Conservation (phyloP, 352 stramenopile genomes). For the Phytopythium mirpurense region DNA sequence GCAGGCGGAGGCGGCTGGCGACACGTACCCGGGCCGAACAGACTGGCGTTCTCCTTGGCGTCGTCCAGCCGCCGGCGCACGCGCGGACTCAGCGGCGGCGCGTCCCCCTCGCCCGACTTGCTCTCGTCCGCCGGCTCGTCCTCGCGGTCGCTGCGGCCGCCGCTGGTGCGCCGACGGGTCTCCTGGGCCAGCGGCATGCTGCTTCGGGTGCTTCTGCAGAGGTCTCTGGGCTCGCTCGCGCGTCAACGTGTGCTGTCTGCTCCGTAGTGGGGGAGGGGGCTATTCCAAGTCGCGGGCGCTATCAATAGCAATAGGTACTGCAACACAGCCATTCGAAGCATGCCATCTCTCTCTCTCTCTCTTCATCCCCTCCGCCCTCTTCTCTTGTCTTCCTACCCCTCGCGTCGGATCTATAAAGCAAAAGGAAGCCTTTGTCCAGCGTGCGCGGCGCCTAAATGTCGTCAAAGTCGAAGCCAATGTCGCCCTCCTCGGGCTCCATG, state of each 20-base stretch:
- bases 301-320: background rate
- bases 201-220: background rate
- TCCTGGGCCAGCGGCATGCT: background rate
- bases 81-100: slow-evolving; percentile 36
- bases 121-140: slow-evolving; percentile 11
- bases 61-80: slow-evolving; percentile 68
- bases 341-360: slow-evolving; percentile 2
- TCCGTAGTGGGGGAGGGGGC: background rate
- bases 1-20: no score
- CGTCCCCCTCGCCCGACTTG: slow-evolving; percentile 15
- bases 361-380: slow-evolving; percentile 13
- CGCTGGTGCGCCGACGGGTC: slow-evolving; percentile 3
- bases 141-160: slow-evolving; percentile 8
- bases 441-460: slow-evolving; percentile 74
- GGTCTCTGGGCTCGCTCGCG: no score
- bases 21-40: slow-evolving; percentile 54
- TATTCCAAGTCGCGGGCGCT: background rate
- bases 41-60: slow-evolving; percentile 69
- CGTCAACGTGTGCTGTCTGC: no score
- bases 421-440: no score
- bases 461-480: slow-evolving; percentile 89
- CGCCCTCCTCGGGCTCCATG: slow-evolving; percentile 82
- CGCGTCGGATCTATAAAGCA: background rate
- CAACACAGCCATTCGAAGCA: background rate
- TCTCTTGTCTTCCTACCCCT: background rate